Conservation (phyloP, 495 filamentous ascomycete genomes). For the Xylaria bambusicola region DNA sequence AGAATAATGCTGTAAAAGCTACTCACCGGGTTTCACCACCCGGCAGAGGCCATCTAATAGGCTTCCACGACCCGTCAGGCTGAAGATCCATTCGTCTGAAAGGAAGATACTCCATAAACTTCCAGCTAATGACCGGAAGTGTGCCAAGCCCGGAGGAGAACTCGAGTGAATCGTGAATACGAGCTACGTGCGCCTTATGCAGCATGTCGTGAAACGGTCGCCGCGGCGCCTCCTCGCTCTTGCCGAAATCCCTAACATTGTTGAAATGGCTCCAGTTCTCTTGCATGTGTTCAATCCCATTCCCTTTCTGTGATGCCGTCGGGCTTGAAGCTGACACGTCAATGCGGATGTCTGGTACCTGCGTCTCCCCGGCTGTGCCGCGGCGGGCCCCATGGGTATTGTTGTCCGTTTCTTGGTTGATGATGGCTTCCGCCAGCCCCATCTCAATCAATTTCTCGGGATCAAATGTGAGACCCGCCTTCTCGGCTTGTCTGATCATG, state of each 20-base stretch:
- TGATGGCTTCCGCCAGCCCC: constrained; percentile 49
- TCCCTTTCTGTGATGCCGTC: background rate
- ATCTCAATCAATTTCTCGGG: constrained; percentile 65
- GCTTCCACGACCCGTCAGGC: constrained; percentile 74
- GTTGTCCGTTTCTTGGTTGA: constrained; percentile 25
- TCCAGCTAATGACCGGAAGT: constrained; percentile 69
- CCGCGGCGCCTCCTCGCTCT: constrained; percentile 9
- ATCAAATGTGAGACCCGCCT: constrained; percentile 73
- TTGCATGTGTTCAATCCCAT: constrained; percentile 20
- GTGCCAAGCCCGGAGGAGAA: constrained; percentile 64
- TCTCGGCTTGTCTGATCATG: constrained; percentile 81
- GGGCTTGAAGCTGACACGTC: constrained; percentile 31
- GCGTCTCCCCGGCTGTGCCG: background rate
- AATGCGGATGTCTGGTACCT: constrained; percentile 41
- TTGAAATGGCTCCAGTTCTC: constrained; percentile 25
- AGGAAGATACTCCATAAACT: constrained; percentile 81
- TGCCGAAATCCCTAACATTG: constrained; percentile 17
- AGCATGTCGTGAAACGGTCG: constrained; percentile 58
- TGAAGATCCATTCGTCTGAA: constrained; percentile 83
- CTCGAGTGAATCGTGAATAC: constrained; percentile 73
- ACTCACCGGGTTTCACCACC: constrained; percentile 64
- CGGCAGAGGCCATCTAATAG: constrained; percentile 78
- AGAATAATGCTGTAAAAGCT: too few species aligned
- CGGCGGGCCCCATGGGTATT: background rate
- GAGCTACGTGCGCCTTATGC: constrained; percentile 58